Evolutionary conservation across 2,329 filamentous ascomycete genomes (phyloP).

Genomic region (Aurifilum marmelostoma): DNA sequence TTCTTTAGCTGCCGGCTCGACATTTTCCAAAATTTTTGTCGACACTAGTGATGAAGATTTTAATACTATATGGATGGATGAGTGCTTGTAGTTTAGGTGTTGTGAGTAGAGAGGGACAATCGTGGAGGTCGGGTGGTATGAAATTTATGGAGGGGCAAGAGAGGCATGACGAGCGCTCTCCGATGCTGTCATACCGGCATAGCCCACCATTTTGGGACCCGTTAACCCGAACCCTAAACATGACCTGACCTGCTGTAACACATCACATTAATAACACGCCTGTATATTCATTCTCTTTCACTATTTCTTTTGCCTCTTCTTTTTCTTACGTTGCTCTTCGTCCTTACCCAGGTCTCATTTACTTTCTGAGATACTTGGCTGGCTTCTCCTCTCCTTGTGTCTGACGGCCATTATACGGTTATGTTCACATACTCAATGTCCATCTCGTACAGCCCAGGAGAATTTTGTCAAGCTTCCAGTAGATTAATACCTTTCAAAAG

Average conservation of each 20-base stretch:
- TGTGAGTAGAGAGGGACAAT: background rate
- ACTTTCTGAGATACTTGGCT: no score
- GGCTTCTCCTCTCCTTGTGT: no score
- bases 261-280: no score
- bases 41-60: background rate
- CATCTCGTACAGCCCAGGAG: no score
- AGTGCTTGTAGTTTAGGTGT: background rate
- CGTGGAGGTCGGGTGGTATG: background rate
- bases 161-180: background rate
- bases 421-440: no score
- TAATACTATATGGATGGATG: no score
- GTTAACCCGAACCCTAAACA: constrained; percentile 9
- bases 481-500: background rate
- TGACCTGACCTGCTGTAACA: no score
- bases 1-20: constrained; percentile 57
- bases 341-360: no score
- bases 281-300: background rate
- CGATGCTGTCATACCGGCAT: constrained; percentile 26
- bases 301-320: no score
- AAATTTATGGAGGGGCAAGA: constrained; percentile 9
- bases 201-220: constrained; percentile 1
- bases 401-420: no score
- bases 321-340: no score
- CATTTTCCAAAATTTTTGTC: constrained; percentile 41
- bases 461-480: no score